These are phyloP conservation scores for Keqinozyma sinolaborantium DNA, from an alignment of 1,139 yeast species.

Conservation along the genomic window DNA sequence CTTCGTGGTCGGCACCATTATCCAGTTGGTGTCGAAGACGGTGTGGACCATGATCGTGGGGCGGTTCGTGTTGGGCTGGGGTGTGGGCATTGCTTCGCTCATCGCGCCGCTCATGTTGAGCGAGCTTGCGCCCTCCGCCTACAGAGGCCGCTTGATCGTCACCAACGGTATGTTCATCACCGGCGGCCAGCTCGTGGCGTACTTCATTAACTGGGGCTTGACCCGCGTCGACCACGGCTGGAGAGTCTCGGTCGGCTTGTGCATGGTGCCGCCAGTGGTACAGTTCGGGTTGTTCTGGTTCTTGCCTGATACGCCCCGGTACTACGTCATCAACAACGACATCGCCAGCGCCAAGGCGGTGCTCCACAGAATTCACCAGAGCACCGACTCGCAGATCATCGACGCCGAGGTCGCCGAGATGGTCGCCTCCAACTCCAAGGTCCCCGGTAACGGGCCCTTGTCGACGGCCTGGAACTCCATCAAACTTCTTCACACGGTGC, in stretches of 20 bases:
- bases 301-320: slow-evolving; percentile 95
- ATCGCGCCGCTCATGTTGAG: slow-evolving; percentile 88
- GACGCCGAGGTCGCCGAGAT: slow-evolving; percentile 60
- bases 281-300: slow-evolving; percentile 78
- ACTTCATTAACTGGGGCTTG: slow-evolving; percentile 90
- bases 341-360: slow-evolving; percentile 65
- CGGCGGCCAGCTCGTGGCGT: slow-evolving; percentile 89
- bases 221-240: slow-evolving; percentile 76
- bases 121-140: slow-evolving; percentile 88
- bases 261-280: slow-evolving; percentile 79
- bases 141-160: slow-evolving; percentile 80
- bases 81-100: slow-evolving; percentile 91
- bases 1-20: slow-evolving; percentile 76
- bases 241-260: slow-evolving; percentile 87
- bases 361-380: slow-evolving; percentile 52
- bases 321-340: slow-evolving; percentile 67
- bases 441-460: slow-evolving; percentile 56
- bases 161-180: slow-evolving; percentile 72
- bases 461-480: slow-evolving; percentile 59
- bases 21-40: slow-evolving; percentile 75
- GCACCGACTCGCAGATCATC: slow-evolving; percentile 55
- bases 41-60: slow-evolving; percentile 94
- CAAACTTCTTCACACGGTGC: slow-evolving; percentile 65
- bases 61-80: slow-evolving; percentile 89
- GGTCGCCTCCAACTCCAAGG: slow-evolving; percentile 52